phyloP scores from a whole-genome alignment of 495 filamentous ascomycete genomes.

The Platismatia glauca region DNA sequence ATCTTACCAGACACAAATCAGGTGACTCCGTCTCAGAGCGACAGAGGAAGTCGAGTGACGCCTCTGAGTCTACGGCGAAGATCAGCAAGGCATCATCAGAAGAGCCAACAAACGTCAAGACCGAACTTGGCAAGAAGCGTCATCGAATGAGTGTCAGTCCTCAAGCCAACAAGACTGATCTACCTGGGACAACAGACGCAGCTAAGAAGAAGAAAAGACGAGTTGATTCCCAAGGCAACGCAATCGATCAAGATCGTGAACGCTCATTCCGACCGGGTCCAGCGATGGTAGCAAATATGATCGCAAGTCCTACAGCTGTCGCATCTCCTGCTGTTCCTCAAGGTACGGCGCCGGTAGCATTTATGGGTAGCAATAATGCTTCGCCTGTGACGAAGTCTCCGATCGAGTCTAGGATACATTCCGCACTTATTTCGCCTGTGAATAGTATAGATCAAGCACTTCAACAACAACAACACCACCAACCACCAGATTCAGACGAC shows the following conservation, averaged over 20 bases:
- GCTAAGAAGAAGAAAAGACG: constrained; percentile 43
- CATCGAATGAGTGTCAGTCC: constrained; percentile 60
- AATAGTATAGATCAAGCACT: constrained; percentile 20
- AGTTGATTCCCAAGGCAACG: constrained; percentile 30
- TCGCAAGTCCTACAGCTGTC: constrained; percentile 22
- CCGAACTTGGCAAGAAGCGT: constrained; percentile 51
- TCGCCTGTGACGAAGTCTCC: constrained; percentile 21
- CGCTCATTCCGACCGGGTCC: constrained; percentile 15
- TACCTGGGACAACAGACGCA: constrained; percentile 33
- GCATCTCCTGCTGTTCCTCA: constrained; percentile 26
- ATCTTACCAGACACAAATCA: constrained; percentile 33
- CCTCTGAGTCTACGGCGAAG: constrained; percentile 9
- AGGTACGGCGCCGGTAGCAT: constrained; percentile 24
- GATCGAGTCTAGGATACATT: constrained; percentile 6
- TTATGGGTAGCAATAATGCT: constrained; percentile 23
- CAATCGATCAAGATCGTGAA: constrained; percentile 17
- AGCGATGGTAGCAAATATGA: constrained; percentile 35
- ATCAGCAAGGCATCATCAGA: constrained; percentile 10
- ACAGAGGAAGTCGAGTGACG: constrained; percentile 15
- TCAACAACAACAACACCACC: constrained; percentile 9
- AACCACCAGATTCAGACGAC: constrained; percentile 8
- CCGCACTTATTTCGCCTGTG: constrained; percentile 12
- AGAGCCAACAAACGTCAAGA: constrained; percentile 12
- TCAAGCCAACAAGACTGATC: constrained; percentile 48
- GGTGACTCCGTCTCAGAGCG: constrained; percentile 28